Conservation (phyloP, 2,329 filamentous ascomycete genomes). For the Phoma herbarum region DNA sequence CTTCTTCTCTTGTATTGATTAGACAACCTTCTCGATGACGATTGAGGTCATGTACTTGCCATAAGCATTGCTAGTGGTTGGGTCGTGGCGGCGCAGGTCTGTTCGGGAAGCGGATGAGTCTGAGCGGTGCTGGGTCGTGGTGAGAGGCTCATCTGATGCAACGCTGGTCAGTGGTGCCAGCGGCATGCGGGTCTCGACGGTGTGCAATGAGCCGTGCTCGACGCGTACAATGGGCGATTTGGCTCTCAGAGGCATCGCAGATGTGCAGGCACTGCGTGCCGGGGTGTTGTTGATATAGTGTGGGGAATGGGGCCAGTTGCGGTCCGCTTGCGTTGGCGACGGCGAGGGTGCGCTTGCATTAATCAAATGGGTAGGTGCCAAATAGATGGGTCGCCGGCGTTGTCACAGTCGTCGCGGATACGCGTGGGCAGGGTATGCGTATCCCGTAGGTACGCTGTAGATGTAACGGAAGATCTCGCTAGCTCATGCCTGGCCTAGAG, state of each 20-base stretch:
- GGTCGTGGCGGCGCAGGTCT: slow-evolving; percentile 75
- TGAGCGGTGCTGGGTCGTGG: slow-evolving; percentile 57
- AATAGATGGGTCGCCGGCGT: slow-evolving; percentile 31
- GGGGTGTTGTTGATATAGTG: slow-evolving; percentile 9
- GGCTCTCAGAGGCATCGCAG: slow-evolving; percentile 81
- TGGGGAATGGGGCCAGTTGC: slow-evolving; percentile 3
- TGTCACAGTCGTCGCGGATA: slow-evolving; percentile 31
- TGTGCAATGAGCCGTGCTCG: slow-evolving; percentile 89
- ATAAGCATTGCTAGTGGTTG: slow-evolving; percentile 72
- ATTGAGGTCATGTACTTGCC: slow-evolving; percentile 91
- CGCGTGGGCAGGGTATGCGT: slow-evolving; percentile 25
- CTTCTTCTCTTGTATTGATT: slow-evolving; percentile 86
- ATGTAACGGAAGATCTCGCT: too few species aligned
- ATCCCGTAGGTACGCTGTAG: too few species aligned
- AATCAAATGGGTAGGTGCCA: slow-evolving; percentile 26
- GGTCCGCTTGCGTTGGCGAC: slow-evolving; percentile 29
- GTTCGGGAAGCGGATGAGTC: slow-evolving; percentile 66
- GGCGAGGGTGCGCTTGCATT: slow-evolving; percentile 34
- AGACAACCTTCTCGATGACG: slow-evolving; percentile 92
- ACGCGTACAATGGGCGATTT: slow-evolving; percentile 88
- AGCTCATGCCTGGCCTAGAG: too few species aligned
- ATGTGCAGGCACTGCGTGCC: slow-evolving; percentile 1
- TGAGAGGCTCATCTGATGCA: slow-evolving; percentile 55
- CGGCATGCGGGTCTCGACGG: slow-evolving; percentile 82
- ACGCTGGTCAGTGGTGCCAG: slow-evolving; percentile 51